Evolutionary conservation across 169 alveolate species (phyloP).

Genomic region (Amoebophrya sp.): DNA sequence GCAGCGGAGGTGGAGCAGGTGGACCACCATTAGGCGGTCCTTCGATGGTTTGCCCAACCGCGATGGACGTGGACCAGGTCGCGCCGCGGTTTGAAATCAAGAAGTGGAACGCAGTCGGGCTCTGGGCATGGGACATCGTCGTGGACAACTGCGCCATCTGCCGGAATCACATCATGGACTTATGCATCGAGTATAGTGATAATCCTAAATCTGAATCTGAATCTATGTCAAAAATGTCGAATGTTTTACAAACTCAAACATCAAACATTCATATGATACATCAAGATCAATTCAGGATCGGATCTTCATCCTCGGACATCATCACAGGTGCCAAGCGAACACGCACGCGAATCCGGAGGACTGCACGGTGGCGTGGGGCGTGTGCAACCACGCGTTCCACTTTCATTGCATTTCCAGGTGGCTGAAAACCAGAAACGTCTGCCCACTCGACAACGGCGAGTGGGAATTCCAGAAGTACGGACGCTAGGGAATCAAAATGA

Average conservation of each 20-base stretch:
- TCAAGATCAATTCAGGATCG: neutral
- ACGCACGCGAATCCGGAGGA: constrained; percentile 53
- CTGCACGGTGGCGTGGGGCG: constrained; percentile 99
- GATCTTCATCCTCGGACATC: neutral
- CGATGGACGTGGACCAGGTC: neutral
- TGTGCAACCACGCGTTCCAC: constrained; percentile 97
- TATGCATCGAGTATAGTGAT: constrained; percentile 56
- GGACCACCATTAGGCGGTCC: too few relatives aligned
- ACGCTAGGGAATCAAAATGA: too few relatives aligned
- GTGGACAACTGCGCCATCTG: constrained; percentile 99
- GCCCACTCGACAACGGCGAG: constrained; percentile 73
- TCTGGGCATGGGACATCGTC: constrained; percentile 96
- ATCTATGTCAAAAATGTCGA: neutral
- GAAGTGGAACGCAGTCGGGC: constrained; percentile 96
- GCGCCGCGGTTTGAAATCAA: constrained; percentile 41
- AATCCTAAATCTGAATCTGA: neutral
- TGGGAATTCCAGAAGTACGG: constrained; percentile 40
- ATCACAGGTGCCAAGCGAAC: constrained; percentile 21
- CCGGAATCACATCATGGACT: constrained; percentile 94
- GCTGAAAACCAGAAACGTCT: constrained; percentile 91
- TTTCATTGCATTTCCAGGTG: constrained; percentile 96
- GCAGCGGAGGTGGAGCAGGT: too few relatives aligned
- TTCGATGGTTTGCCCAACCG: too few relatives aligned
- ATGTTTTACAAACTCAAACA: neutral
- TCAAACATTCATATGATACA: neutral